These are phyloP conservation scores for Aureobasidium sp. DNA, from an alignment of 2,329 filamentous ascomycete genomes.

Conservation along the genomic window DNA sequence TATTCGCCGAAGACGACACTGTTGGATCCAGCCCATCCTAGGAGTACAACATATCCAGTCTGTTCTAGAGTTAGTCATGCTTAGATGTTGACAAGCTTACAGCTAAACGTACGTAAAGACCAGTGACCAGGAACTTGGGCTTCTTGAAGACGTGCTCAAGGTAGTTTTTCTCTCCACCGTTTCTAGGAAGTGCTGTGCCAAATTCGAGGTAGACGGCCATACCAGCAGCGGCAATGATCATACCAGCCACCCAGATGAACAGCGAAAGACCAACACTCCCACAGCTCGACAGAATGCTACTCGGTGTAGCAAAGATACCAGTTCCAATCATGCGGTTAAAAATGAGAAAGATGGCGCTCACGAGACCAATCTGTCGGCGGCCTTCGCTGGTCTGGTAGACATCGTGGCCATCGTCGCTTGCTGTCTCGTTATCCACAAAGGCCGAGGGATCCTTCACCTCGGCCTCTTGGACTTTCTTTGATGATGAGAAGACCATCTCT, in stretches of 20 bases:
- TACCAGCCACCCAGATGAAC: constrained; percentile 55
- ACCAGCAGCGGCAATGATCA: constrained; percentile 52
- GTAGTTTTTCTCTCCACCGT: constrained; percentile 60
- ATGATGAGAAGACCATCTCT: constrained; percentile 1
- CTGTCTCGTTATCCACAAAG: constrained; percentile 1
- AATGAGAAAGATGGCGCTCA: constrained; percentile 50
- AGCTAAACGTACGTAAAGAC: constrained; percentile 38
- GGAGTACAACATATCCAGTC: constrained; percentile 50
- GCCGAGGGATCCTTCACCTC: constrained; percentile 7
- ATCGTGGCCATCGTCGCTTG: constrained; percentile 10
- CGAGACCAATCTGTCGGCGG: constrained; percentile 42
- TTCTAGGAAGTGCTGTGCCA: constrained; percentile 54
- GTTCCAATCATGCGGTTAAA: constrained; percentile 59
- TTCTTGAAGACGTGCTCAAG: constrained; percentile 55
- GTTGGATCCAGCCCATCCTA: constrained; percentile 58
- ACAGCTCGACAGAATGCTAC: constrained; percentile 46
- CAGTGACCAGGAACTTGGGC: constrained; percentile 53
- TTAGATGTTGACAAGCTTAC: background rate
- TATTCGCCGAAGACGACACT: constrained; percentile 64
- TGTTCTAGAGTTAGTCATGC: background rate
- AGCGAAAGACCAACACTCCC: constrained; percentile 55
- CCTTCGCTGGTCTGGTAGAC: constrained; percentile 11
- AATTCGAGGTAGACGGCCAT: constrained; percentile 59
- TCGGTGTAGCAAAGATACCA: constrained; percentile 57
- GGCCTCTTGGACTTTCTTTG: background rate